Evolutionary conservation across 768 basidiomycete genomes (phyloP).

Genomic region (Serendipita vermifera): DNA sequence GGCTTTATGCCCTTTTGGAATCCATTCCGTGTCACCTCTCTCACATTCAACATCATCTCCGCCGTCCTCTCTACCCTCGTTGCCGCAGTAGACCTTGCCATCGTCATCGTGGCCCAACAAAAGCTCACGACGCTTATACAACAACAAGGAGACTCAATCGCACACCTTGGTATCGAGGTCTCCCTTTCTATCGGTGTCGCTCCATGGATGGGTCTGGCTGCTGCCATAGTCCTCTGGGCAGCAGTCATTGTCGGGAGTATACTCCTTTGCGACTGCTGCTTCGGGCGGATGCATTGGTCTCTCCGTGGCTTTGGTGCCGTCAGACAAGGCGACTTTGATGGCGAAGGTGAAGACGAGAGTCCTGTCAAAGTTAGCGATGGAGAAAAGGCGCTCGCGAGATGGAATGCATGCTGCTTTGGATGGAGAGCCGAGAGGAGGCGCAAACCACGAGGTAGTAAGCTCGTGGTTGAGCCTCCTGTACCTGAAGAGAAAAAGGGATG

Average conservation of each 20-base stretch:
- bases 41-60: conserved; percentile 44
- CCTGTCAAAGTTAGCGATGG: no score
- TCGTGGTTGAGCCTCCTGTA: no score
- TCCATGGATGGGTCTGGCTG: conserved; percentile 58
- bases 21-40: conserved; percentile 33
- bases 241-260: conserved; percentile 31
- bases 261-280: background rate
- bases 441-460: no score
- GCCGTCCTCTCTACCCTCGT: conserved; percentile 42
- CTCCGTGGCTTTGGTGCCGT: no score
- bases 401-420: no score
- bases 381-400: no score
- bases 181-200: conserved; percentile 48
- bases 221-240: conserved; percentile 43
- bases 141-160: no score
- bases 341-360: no score
- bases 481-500: no score
- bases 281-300: no score
- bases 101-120: conserved; percentile 40
- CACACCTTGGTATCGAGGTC: conserved; percentile 27
- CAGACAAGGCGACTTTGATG: no score
- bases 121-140: conserved; percentile 29
- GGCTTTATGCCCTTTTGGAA: background rate
- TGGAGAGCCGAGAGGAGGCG: no score
- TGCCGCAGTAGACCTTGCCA: conserved; percentile 48